These are phyloP conservation scores for Helianthus annuus DNA, from an alignment of 129 eudicot species.

Conservation along the genomic window DNA sequence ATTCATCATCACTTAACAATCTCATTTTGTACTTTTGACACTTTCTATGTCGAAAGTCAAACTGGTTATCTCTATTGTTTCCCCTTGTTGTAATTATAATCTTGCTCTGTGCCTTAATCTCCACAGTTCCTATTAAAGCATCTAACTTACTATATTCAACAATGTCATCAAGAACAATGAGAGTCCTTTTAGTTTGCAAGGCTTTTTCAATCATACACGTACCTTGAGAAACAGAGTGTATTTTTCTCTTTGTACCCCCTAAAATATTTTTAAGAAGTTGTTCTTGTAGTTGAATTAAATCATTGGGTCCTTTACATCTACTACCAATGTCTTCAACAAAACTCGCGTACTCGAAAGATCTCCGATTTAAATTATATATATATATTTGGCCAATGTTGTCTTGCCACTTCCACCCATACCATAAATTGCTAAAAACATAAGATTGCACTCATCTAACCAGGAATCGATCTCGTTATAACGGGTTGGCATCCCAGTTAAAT, in stretches of 20 bases:
- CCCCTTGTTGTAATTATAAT: slow-evolving; percentile 22
- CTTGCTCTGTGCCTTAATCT: slow-evolving; percentile 11
- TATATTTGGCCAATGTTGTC: slow-evolving; percentile 31
- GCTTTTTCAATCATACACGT: not conserved
- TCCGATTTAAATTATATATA: slow-evolving; percentile 10
- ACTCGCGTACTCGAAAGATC: slow-evolving; percentile 23
- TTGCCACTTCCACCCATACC: too few species aligned
- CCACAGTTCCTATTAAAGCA: not conserved
- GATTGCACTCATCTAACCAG: slow-evolving; percentile 12
- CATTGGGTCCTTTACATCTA: not conserved
- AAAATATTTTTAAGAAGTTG: slow-evolving; percentile 29
- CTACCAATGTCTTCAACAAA: slow-evolving; percentile 18
- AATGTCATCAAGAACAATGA: slow-evolving; percentile 33
- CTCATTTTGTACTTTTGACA: slow-evolving; percentile 8
- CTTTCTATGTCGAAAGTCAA: not conserved
- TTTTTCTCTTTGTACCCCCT: slow-evolving; percentile 9
- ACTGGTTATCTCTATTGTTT: not conserved
- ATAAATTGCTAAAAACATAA: too few species aligned
- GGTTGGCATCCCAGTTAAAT: slow-evolving; percentile 15
- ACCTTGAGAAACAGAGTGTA: slow-evolving; percentile 8
- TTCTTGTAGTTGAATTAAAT: slow-evolving; percentile 22
- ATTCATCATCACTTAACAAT: not conserved
- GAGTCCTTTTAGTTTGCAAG: too few species aligned
- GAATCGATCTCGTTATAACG: slow-evolving; percentile 1
- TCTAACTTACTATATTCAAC: not conserved